Evolutionary conservation across 225 moss, liverwort and hornwort species (phyloP).

Genomic region (Physcomitrellopsis africana): DNA sequence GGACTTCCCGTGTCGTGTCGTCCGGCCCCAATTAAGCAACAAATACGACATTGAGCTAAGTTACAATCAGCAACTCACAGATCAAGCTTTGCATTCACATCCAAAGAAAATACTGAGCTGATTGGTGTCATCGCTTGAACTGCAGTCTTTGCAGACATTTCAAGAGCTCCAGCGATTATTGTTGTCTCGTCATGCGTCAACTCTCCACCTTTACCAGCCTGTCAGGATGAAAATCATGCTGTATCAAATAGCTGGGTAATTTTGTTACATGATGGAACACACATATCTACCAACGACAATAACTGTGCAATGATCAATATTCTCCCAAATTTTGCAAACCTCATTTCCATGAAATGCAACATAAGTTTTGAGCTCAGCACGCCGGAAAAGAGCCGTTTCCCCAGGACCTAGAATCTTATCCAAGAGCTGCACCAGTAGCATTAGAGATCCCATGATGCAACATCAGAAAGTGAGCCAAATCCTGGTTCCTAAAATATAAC

Average conservation of each 20-base stretch:
- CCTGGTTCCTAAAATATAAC: neutral
- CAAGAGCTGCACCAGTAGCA: constrained; percentile 51
- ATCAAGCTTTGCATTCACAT: constrained; percentile 85
- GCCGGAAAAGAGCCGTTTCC: constrained; percentile 76
- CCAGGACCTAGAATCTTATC: constrained; percentile 67
- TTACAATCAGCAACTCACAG: constrained; percentile 44
- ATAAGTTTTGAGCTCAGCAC: constrained; percentile 79
- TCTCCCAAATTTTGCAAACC: constrained; percentile 37
- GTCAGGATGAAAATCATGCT: constrained; percentile 7
- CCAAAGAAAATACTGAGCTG: constrained; percentile 72
- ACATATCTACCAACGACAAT: constrained; percentile 1
- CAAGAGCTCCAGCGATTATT: constrained; percentile 78
- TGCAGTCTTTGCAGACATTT: constrained; percentile 78
- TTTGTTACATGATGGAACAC: neutral
- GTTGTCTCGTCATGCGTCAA: constrained; percentile 86
- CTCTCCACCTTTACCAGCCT: constrained; percentile 83
- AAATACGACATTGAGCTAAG: neutral
- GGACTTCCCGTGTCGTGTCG: neutral
- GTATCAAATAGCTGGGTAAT: neutral
- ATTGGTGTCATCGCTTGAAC: constrained; percentile 89
- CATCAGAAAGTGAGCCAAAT: neutral
- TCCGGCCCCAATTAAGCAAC: constrained; percentile 7
- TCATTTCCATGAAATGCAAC: constrained; percentile 81
- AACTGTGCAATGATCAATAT: neutral
- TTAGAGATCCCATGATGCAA: neutral